Percentiles rank a stretch among this genome's conserved stretches.
phyloP scores from a whole-genome alignment of 768 basidiomycete genomes.

The Artomyces pyxidatus region DNA sequence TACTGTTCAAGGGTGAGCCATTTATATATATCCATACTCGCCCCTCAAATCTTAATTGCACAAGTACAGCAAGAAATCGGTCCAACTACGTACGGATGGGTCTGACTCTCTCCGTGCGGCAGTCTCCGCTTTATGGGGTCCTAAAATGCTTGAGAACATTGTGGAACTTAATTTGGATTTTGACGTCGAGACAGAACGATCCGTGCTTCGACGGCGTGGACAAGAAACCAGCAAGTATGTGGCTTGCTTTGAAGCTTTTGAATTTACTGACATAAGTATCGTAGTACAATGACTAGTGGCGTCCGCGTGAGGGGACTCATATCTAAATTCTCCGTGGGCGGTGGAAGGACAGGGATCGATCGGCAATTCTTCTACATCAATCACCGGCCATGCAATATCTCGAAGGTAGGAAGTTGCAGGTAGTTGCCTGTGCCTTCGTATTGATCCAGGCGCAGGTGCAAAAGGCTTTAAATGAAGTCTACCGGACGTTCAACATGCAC shows the following conservation, averaged over 20 bases:
- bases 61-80: conserved; percentile 43
- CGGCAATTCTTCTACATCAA: conserved; percentile 93
- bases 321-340: conserved; percentile 71
- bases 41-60: background rate
- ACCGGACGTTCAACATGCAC: conserved; percentile 66
- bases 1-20: conserved; percentile 55
- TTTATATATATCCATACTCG: background rate
- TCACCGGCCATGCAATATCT: conserved; percentile 75
- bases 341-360: conserved; percentile 72
- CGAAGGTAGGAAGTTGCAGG: conserved; percentile 43
- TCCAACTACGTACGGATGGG: conserved; percentile 70
- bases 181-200: conserved; percentile 58
- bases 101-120: conserved; percentile 51
- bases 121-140: conserved; percentile 76
- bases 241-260: background rate
- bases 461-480: conserved; percentile 89
- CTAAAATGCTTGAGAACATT: conserved; percentile 67
- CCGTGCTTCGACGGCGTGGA: conserved; percentile 35
- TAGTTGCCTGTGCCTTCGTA: background rate
- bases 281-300: conserved; percentile 17
- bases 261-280: background rate
- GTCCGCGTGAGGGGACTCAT: conserved; percentile 71
- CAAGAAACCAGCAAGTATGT: conserved; percentile 6
- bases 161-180: conserved; percentile 67
- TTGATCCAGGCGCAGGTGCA: conserved; percentile 48